Base-by-base conservation (phyloP, 495 filamentous ascomycete genomes). In the Bathelium albidoporum region DNA sequence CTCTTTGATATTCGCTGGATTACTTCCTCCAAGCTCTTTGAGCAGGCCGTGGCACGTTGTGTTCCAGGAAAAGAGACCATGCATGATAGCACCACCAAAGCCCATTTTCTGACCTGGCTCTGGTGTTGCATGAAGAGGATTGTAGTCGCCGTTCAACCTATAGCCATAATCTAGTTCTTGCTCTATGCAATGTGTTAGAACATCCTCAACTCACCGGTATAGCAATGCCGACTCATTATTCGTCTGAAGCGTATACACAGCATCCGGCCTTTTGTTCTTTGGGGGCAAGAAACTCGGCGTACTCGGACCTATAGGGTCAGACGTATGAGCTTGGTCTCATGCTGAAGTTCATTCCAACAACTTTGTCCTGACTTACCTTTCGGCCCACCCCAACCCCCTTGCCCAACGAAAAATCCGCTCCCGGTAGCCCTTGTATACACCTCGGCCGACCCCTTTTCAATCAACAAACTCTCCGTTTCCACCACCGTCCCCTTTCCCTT, bases 381-480 rank as follows among this genome's bases (percentile, higher is more conserved):
- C n/a, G 91, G 90, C 1, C 90, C 91, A 62, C 90, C 90, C 91
- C 90, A 95, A 60, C 82, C 82, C 45, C 91, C 91, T 75, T 95
- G 90, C 7, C 83, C 89, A 39, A 95, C 87, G 68, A 83, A 89
- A 75, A 95, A 95, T 20, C 81, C 84, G 64, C 83, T 88, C 53
- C 83, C 82, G 41, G 87, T 76, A 39, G 82, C 82, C 68, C 83
- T 83, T 34, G 81, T 77, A 75, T 91, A 96, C 26, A 87, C 80
- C 69, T 91, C 89, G 44, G 86, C 88, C 11, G 74, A 82, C 53
- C 73, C 73, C 49, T 77, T 84, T 63, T 95, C 89, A 0, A 92
- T 87, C 32, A 95, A 82, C 20, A 85, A 78, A 43, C 85, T 79
- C 78, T 95, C 87, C 14, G 85, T 89, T 73, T 95, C 91, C 11